These are phyloP conservation scores for Fusarium falciforme DNA, from an alignment of 2,329 filamentous ascomycete species.

Conservation along the genomic window DNA sequence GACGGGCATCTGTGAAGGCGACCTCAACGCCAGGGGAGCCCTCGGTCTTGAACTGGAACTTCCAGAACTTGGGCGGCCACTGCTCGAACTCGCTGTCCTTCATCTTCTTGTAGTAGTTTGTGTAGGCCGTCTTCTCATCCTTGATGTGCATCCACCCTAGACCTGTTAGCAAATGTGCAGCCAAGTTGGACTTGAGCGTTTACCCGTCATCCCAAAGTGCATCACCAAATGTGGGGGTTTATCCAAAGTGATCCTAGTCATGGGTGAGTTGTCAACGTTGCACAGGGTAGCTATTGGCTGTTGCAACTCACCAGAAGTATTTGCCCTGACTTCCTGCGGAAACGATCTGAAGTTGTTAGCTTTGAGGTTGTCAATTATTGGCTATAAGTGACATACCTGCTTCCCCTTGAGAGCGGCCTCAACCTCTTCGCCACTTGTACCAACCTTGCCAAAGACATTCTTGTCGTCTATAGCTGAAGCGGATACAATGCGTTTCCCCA, in stretches of 20 bases:
- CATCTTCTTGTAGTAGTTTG: slow-evolving; percentile 82
- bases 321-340: slow-evolving; percentile 89
- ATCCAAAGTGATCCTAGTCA: slow-evolving; percentile 66
- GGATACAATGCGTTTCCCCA: slow-evolving; percentile 80
- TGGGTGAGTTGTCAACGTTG: slow-evolving; percentile 1
- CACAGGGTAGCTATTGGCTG: not conserved
- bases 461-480: slow-evolving; percentile 81
- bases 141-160: slow-evolving; percentile 88
- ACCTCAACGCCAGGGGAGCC: slow-evolving; percentile 66
- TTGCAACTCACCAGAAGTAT: slow-evolving; percentile 81
- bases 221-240: slow-evolving; percentile 87
- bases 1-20: slow-evolving; percentile 86
- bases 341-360: slow-evolving; percentile 55
- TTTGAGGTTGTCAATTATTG: not conserved
- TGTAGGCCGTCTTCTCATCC: slow-evolving; percentile 81
- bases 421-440: slow-evolving; percentile 81
- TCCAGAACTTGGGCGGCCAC: slow-evolving; percentile 93
- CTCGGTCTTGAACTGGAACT: slow-evolving; percentile 79
- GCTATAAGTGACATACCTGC: slow-evolving; percentile 55
- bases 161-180: slow-evolving; percentile 5
- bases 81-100: slow-evolving; percentile 66
- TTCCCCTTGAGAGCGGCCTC: slow-evolving; percentile 79
- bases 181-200: not conserved
- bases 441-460: slow-evolving; percentile 91
- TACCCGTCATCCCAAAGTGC: slow-evolving; percentile 82